phyloP scores from a whole-genome alignment of 2,329 filamentous ascomycete species.

The Trichoderma pleuroti region DNA sequence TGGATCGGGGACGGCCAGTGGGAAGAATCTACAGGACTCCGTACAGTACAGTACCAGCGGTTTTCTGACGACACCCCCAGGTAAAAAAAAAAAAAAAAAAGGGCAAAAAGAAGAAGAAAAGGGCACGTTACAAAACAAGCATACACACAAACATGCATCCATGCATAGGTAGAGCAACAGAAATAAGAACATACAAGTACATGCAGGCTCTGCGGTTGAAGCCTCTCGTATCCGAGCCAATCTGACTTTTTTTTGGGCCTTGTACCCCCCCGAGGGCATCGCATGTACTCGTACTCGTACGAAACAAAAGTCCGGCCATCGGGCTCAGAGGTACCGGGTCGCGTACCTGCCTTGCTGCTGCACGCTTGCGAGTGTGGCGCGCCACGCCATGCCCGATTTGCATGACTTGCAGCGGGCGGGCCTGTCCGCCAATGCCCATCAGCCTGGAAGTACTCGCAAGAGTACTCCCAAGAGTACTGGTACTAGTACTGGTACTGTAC shows the following conservation, averaged over 20 bases:
- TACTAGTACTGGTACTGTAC: not conserved
- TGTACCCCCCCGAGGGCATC: not conserved
- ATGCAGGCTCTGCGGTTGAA: not conserved
- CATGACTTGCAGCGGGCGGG: constrained; percentile 31
- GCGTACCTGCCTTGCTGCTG: constrained; percentile 18
- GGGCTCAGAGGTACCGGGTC: not conserved
- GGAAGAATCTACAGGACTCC: not conserved
- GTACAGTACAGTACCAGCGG: not conserved
- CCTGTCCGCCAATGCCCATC: constrained; percentile 25
- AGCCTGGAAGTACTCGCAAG: not conserved
- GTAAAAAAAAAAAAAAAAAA: not conserved
- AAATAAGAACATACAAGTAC: not conserved
- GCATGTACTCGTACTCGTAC: not conserved
- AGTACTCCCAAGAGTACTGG: not conserved
- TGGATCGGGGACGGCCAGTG: not conserved
- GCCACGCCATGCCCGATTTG: constrained; percentile 28
- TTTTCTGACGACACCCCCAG: not conserved
- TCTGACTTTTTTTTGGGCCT: not conserved
- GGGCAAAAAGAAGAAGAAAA: not conserved
- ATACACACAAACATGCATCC: not conserved
- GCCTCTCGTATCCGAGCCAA: not conserved
- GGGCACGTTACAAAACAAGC: not conserved
- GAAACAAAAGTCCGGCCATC: not conserved
- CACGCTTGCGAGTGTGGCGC: constrained; percentile 7
- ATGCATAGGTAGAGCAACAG: not conserved